phyloP scores from a whole-genome alignment of 2,329 filamentous ascomycete genomes.

The Basipetospora chlamydospora region DNA sequence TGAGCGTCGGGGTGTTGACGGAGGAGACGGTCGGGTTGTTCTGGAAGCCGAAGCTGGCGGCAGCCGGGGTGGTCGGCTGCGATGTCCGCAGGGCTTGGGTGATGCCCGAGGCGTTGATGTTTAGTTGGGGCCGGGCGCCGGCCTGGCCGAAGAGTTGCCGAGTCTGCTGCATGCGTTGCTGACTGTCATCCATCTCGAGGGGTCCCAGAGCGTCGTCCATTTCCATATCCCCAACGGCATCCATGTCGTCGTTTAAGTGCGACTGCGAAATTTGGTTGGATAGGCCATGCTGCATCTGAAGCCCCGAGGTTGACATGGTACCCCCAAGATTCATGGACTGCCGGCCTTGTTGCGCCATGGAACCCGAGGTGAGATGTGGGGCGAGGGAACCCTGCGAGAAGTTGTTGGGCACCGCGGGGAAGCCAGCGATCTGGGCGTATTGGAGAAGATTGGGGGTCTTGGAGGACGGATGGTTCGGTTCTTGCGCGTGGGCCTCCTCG shows the following conservation, averaged over 20 bases:
- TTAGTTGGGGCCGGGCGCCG: conserved; percentile 55
- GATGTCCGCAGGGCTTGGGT: conserved; percentile 71
- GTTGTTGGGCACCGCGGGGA: background rate
- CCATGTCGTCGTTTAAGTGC: conserved; percentile 48
- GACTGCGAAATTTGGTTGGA: conserved; percentile 12
- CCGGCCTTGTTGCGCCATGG: conserved; percentile 8
- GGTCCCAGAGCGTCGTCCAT: conserved; percentile 70
- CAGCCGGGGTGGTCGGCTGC: conserved; percentile 71
- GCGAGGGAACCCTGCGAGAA: conserved; percentile 1
- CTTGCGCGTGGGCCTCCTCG: conserved; percentile 78
- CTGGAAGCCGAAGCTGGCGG: conserved; percentile 63
- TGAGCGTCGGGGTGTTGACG: conserved; percentile 86
- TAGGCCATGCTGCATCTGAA: conserved; percentile 24
- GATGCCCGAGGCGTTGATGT: conserved; percentile 63
- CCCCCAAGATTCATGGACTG: conserved; percentile 6
- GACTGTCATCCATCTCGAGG: conserved; percentile 48
- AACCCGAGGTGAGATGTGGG: background rate
- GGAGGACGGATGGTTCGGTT: conserved; percentile 29
- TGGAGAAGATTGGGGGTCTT: conserved; percentile 25
- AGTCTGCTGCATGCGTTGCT: conserved; percentile 50
- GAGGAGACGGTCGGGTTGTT: conserved; percentile 95
- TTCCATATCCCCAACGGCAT: conserved; percentile 87
- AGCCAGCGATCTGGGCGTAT: conserved; percentile 18
- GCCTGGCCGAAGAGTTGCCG: conserved; percentile 55
- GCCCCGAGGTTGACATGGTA: conserved; percentile 5